Conservation (phyloP, 768 basidiomycete genomes). For the Leccinum fibrillosum region DNA sequence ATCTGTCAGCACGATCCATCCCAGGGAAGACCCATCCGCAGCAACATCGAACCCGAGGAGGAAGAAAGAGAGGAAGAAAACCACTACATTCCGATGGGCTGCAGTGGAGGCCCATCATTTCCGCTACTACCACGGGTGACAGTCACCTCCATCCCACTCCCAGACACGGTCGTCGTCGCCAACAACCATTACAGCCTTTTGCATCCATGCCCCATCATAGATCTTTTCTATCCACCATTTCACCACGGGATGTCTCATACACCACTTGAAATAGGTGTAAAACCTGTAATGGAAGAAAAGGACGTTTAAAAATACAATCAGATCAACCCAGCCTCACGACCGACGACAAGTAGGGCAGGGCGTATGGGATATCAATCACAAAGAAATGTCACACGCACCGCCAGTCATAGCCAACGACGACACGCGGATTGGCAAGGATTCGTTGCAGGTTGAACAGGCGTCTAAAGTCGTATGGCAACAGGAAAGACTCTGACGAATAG, state of each 20-base stretch:
- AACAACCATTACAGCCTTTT: constrained; percentile 34
- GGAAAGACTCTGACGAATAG: constrained; percentile 36
- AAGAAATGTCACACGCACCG: constrained; percentile 16
- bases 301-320: not conserved
- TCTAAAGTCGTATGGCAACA: constrained; percentile 42
- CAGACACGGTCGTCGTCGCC: constrained; percentile 28
- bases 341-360: not conserved
- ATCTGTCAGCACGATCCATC: not conserved
- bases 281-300: constrained; percentile 16
- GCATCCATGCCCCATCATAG: constrained; percentile 38
- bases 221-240: constrained; percentile 40
- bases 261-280: constrained; percentile 35
- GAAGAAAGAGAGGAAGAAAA: not conserved
- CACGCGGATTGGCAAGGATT: constrained; percentile 39
- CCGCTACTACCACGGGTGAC: constrained; percentile 15
- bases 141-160: constrained; percentile 24
- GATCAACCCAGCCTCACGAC: not conserved
- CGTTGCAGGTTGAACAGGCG: constrained; percentile 36
- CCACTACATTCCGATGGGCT: not conserved
- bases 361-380: not conserved
- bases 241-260: constrained; percentile 37
- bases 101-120: not conserved
- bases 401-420: constrained; percentile 37
- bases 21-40: not conserved
- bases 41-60: not conserved